Conservation (phyloP, 176 grass and related monocot species). For the Aegilops bicornis region DNA sequence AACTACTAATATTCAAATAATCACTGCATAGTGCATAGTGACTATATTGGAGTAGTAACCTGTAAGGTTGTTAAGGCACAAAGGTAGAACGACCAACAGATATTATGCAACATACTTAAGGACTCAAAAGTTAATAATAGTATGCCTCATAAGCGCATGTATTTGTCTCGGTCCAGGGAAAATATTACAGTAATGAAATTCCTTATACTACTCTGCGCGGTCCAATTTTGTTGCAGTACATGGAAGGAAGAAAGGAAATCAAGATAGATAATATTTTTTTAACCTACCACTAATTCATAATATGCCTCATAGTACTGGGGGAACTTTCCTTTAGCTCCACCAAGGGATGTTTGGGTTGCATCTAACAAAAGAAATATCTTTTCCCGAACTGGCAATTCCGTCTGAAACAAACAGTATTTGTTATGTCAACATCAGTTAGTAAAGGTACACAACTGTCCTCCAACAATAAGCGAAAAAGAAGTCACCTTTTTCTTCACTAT, state of each 20-base stretch:
- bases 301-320: conserved; percentile 92
- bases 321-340: conserved; percentile 84
- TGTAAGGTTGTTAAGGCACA: conserved; percentile 16
- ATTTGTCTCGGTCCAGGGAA: background rate
- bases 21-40: background rate
- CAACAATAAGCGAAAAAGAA: conserved; percentile 4
- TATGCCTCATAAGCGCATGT: background rate
- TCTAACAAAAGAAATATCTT: conserved; percentile 97
- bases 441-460: conserved; percentile 17
- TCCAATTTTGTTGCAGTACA: background rate
- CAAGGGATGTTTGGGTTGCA: conserved; percentile 89
- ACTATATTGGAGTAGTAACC: background rate
- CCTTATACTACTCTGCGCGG: no score
- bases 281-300: conserved; percentile 92
- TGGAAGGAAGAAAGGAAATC: background rate
- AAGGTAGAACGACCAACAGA: conserved; percentile 1
- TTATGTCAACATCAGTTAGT: conserved; percentile 24
- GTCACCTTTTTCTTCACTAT: conserved; percentile 99
- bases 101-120: background rate
- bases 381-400: conserved; percentile 88
- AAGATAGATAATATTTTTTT: background rate
- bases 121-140: background rate
- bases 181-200: conserved; percentile 17
- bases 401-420: conserved; percentile 45
- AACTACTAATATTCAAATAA: conserved; percentile 16